phyloP scores from a whole-genome alignment of 306 rosid genomes.

The Rosa multiflora region DNA sequence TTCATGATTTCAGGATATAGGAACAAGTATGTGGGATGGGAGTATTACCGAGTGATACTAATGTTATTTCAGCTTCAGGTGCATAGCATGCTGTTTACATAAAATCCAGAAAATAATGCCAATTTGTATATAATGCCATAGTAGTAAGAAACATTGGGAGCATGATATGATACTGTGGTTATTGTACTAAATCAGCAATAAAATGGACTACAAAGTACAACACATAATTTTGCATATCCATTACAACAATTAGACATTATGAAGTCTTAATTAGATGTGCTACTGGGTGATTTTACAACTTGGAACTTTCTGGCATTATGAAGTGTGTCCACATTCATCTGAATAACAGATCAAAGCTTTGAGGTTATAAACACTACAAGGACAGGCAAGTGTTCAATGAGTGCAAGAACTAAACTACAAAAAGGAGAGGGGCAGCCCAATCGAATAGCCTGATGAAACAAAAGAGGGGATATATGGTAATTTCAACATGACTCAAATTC shows the following conservation, averaged over 20 bases:
- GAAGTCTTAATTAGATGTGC: background rate
- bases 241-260: background rate
- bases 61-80: background rate
- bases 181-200: constrained; percentile 20
- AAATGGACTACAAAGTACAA: constrained; percentile 6
- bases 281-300: background rate
- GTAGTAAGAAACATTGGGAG: background rate
- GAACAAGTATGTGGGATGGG: background rate
- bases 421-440: background rate
- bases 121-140: background rate
- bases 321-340: background rate
- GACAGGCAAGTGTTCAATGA: background rate
- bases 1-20: constrained; percentile 19
- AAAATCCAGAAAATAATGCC: background rate
- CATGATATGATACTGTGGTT: background rate
- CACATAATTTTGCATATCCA: background rate
- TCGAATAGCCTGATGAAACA: background rate
- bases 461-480: background rate
- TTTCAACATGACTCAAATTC: background rate
- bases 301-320: background rate
- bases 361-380: background rate
- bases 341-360: background rate
- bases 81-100: background rate
- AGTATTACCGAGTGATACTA: background rate
- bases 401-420: background rate